Percentiles rank a stretch among this genome's conserved stretches.
Evolutionary conservation across 2,329 filamentous ascomycete genomes (phyloP).

Genomic region (Aspergillus persii): DNA sequence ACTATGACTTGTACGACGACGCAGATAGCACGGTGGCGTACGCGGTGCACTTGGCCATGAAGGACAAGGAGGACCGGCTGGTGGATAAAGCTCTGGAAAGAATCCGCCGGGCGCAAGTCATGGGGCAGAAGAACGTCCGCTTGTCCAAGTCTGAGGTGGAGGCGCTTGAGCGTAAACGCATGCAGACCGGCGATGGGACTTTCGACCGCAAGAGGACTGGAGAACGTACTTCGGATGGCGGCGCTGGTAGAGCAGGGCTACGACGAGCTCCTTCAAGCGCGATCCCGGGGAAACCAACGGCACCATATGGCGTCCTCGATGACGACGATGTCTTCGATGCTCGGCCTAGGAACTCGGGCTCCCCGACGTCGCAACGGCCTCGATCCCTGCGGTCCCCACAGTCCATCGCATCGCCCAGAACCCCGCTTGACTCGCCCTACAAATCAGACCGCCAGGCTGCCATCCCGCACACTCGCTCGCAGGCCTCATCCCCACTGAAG

Average conservation of each 20-base stretch:
- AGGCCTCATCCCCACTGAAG: slow-evolving; percentile 33
- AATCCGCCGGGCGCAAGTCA: slow-evolving; percentile 73
- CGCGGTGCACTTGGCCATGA: slow-evolving; percentile 54
- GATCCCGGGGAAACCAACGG: slow-evolving; percentile 17
- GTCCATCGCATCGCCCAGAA: slow-evolving; percentile 25
- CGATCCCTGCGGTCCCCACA: slow-evolving; percentile 6
- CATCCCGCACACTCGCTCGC: slow-evolving; percentile 34
- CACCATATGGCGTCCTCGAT: slow-evolving; percentile 34
- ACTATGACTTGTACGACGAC: slow-evolving; percentile 54
- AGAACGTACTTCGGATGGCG: slow-evolving; percentile 12
- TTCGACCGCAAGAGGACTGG: slow-evolving; percentile 7
- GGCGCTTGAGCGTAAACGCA: slow-evolving; percentile 70
- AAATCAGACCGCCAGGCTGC: slow-evolving; percentile 31
- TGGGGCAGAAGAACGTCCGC: slow-evolving; percentile 75
- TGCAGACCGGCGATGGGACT: slow-evolving; percentile 45
- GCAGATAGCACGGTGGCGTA: slow-evolving; percentile 44
- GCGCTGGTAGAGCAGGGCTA: slow-evolving; percentile 17
- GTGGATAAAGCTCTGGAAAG: slow-evolving; percentile 76
- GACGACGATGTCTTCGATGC: slow-evolving; percentile 45
- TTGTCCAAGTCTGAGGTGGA: slow-evolving; percentile 77
- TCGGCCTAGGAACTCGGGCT: slow-evolving; percentile 48
- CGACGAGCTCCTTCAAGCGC: slow-evolving; percentile 16
- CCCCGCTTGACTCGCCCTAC: slow-evolving; percentile 32
- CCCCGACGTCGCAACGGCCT: slow-evolving; percentile 40
- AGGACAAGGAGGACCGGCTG: slow-evolving; percentile 70